Percentiles rank a stretch among this genome's conserved stretches.
These are phyloP conservation scores for Starmerella floricola DNA, from an alignment of 805 yeast genomes.

Conservation along the genomic window DNA sequence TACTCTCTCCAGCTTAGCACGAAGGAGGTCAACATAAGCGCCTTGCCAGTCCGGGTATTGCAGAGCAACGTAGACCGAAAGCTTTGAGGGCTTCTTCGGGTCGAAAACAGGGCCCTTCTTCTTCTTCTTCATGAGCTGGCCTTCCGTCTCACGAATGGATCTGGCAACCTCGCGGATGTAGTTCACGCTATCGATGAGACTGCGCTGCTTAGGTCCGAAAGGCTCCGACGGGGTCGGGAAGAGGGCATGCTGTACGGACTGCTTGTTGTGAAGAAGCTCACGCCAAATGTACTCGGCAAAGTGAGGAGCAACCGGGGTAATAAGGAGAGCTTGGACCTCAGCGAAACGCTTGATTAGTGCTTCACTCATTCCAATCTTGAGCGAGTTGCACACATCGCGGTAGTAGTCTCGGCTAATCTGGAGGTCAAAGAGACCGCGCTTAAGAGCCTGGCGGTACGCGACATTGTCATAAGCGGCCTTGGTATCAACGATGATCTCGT, in stretches of 20 bases:
- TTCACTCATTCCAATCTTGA: slow-evolving; percentile 52
- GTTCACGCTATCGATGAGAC: slow-evolving; percentile 54
- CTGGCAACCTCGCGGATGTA: slow-evolving; percentile 72
- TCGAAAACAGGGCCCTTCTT: slow-evolving; percentile 73
- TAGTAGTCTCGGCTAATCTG: slow-evolving; percentile 93
- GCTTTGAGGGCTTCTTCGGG: slow-evolving; percentile 53
- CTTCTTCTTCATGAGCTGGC: slow-evolving; percentile 61
- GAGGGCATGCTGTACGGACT: slow-evolving; percentile 56
- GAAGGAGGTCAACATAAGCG: slow-evolving; percentile 66
- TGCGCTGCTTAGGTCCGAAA: slow-evolving; percentile 36
- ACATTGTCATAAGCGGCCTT: slow-evolving; percentile 58
- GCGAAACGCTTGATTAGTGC: slow-evolving; percentile 73
- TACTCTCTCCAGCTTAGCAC: slow-evolving; percentile 45
- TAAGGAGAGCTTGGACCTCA: slow-evolving; percentile 69
- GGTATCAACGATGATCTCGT: slow-evolving; percentile 61
- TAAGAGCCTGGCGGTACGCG: slow-evolving; percentile 77
- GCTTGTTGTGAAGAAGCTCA: slow-evolving; percentile 57
- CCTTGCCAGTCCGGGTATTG: slow-evolving; percentile 89
- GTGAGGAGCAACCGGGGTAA: slow-evolving; percentile 93
- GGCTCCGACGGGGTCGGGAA: slow-evolving; percentile 65
- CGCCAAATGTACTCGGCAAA: slow-evolving; percentile 82
- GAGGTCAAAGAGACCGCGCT: slow-evolving; percentile 83
- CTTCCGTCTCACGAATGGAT: slow-evolving; percentile 87
- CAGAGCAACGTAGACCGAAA: slow-evolving; percentile 61
- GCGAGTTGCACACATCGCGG: slow-evolving; percentile 56